Evolutionary conservation across 164 flowering plant species (phyloP).

Genomic region (Vitis amurensis): DNA sequence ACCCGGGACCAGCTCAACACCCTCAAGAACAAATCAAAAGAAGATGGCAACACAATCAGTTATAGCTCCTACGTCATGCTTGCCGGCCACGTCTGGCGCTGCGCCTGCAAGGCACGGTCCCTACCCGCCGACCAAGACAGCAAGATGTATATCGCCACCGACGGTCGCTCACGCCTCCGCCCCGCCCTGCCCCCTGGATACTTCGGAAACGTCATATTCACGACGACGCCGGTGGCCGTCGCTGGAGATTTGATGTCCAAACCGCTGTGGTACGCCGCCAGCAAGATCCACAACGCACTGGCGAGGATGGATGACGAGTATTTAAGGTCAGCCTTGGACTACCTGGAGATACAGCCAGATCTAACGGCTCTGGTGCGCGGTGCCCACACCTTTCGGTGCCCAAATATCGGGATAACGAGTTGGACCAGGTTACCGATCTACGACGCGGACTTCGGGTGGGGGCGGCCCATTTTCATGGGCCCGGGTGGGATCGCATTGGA

Average conservation of each 20-base stretch:
- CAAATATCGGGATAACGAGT: slow-evolving; percentile 62
- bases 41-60: slow-evolving; percentile 33
- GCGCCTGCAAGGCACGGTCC: slow-evolving; percentile 54
- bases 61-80: slow-evolving; percentile 70
- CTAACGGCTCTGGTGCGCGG: slow-evolving; percentile 54
- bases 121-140: slow-evolving; percentile 49
- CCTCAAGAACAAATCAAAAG: slow-evolving; percentile 52
- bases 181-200: slow-evolving; percentile 62
- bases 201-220: slow-evolving; percentile 69
- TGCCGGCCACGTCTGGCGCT: slow-evolving; percentile 71
- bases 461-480: slow-evolving; percentile 69
- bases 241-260: slow-evolving; percentile 50
- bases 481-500: slow-evolving; percentile 62
- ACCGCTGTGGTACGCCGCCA: slow-evolving; percentile 53
- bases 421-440: slow-evolving; percentile 67
- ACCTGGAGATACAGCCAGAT: slow-evolving; percentile 66
- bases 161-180: slow-evolving; percentile 54
- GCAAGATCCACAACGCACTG: slow-evolving; percentile 51
- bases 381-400: slow-evolving; percentile 59
- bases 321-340: slow-evolving; percentile 70
- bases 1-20: slow-evolving; percentile 42
- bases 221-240: slow-evolving; percentile 50
- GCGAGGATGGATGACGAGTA: slow-evolving; percentile 57
- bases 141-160: slow-evolving; percentile 59
- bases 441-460: slow-evolving; percentile 86